phyloP scores from a whole-genome alignment of 164 flowering plant species.

The Aristolochia californica region DNA sequence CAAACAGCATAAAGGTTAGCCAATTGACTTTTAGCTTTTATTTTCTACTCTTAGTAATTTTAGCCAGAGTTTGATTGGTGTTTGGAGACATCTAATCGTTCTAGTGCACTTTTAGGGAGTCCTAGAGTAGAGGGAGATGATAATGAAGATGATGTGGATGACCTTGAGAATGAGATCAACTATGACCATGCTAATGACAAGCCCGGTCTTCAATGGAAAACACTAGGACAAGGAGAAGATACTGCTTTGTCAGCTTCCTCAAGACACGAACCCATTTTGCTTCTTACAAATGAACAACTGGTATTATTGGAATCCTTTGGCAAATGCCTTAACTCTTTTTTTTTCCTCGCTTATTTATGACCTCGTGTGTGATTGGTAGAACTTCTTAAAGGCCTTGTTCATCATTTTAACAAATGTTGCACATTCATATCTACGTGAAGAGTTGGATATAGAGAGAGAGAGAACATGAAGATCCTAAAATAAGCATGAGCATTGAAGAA shows the following conservation, averaged over 20 bases:
- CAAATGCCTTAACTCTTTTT: neutral
- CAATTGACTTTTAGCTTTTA: neutral
- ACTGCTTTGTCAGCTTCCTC: neutral
- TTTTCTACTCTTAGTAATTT: neutral
- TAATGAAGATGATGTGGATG: constrained; percentile 5
- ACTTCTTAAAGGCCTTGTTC: no score
- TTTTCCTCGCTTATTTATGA: no score
- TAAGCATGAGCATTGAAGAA: no score
- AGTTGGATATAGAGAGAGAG: no score
- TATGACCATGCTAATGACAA: neutral
- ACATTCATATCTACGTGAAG: no score
- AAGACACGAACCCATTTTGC: neutral
- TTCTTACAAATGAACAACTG: neutral
- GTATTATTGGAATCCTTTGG: neutral
- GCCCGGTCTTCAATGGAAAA: neutral
- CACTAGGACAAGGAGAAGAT: neutral
- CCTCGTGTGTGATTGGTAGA: no score
- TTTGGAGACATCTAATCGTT: neutral
- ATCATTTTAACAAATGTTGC: no score
- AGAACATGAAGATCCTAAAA: no score
- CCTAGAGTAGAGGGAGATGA: constrained; percentile 66
- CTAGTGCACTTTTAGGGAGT: constrained; percentile 38
- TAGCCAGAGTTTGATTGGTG: neutral
- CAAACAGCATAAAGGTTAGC: constrained; percentile 76
- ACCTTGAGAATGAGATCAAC: constrained; percentile 7